These are phyloP conservation scores for Flaveria sonorensis DNA, from an alignment of 129 eudicot species.

Conservation along the genomic window DNA sequence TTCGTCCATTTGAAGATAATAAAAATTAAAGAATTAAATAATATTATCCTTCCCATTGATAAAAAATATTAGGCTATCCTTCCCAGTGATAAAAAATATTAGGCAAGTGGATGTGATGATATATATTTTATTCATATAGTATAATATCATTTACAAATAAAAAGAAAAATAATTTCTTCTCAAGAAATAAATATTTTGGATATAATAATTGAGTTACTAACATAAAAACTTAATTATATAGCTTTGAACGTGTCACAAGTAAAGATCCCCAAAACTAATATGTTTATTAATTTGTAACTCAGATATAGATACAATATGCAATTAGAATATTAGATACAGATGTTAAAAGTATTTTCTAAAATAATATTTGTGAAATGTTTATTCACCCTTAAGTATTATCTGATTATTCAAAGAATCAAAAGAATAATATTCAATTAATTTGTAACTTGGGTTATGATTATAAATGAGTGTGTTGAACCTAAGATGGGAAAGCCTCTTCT, in stretches of 20 bases:
- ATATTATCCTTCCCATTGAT: background rate
- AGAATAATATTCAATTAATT: no score
- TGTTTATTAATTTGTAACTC: no score
- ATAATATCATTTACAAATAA: constrained; percentile 10
- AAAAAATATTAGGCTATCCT: constrained; percentile 7
- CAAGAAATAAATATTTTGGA: background rate
- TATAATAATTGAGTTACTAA: background rate
- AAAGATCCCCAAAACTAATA: background rate
- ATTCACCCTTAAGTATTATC: background rate
- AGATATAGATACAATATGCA: background rate
- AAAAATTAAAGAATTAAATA: constrained; percentile 3
- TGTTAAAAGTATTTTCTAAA: no score
- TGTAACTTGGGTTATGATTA: no score
- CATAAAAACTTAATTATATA: background rate
- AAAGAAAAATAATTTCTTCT: background rate
- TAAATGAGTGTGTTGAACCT: no score
- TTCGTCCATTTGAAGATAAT: constrained; percentile 25
- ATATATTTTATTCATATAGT: background rate
- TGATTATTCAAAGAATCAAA: no score
- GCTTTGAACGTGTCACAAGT: background rate
- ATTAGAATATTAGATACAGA: no score
- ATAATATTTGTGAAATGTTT: background rate
- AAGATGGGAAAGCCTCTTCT: no score
- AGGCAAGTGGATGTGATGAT: constrained; percentile 13
- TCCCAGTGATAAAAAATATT: background rate